These are phyloP conservation scores for Thraustochytrium sp. DNA, from an alignment of 352 stramenopile species.

Conservation along the genomic window DNA sequence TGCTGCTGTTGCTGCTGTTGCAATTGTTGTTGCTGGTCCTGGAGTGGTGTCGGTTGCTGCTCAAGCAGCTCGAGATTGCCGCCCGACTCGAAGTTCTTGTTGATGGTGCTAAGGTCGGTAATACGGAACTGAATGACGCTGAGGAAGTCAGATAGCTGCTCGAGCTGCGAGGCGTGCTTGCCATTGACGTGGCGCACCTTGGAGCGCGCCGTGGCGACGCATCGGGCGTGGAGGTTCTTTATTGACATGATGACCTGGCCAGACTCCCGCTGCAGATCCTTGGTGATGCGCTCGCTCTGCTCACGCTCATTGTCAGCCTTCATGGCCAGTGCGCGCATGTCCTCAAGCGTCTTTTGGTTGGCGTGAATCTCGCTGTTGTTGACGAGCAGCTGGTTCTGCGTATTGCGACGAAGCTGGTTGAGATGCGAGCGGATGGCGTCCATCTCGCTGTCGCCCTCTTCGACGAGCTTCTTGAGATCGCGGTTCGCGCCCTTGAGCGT, in stretches of 20 bases:
- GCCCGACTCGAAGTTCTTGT: conserved; percentile 31
- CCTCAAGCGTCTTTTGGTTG: conserved; percentile 70
- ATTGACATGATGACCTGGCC: conserved; percentile 81
- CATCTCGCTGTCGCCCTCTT: conserved; percentile 72
- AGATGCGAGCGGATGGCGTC: conserved; percentile 71
- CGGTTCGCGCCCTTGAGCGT: conserved; percentile 82
- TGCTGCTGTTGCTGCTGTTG: not conserved
- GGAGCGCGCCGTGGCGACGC: conserved; percentile 69
- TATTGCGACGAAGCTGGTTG: conserved; percentile 72
- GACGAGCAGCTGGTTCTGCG: conserved; percentile 78
- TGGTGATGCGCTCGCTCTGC: conserved; percentile 71
- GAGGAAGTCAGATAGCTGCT: conserved; percentile 18
- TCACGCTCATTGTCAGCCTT: conserved; percentile 76
- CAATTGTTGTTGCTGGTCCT: not conserved
- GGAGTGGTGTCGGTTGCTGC: not conserved
- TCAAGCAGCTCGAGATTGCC: conserved; percentile 14
- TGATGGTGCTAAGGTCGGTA: conserved; percentile 32
- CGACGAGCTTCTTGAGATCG: conserved; percentile 66
- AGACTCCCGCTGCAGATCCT: conserved; percentile 78
- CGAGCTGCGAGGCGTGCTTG: conserved; percentile 47
- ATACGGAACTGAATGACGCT: conserved; percentile 27
- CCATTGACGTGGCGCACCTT: conserved; percentile 75
- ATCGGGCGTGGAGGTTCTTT: conserved; percentile 69
- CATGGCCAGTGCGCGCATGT: conserved; percentile 62
- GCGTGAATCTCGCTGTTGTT: conserved; percentile 80